Percentiles rank a stretch among this genome's conserved stretches.
Conservation (phyloP, 106 monocot genomes). For the Gastrodia elata region DNA sequence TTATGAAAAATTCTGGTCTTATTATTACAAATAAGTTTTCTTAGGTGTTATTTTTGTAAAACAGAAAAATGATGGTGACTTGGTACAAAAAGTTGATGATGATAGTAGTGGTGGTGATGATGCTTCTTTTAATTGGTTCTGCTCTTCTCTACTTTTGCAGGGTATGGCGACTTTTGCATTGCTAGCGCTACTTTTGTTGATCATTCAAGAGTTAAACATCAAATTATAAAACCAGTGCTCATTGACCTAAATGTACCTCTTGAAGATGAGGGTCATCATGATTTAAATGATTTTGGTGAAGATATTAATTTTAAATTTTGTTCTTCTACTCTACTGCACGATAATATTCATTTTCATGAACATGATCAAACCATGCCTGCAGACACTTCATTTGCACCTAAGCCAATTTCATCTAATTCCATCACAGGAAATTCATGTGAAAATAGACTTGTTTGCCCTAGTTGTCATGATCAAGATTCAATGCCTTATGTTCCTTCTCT, state of each 20-base stretch:
- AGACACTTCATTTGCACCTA: not conserved
- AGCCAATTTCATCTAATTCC: not conserved
- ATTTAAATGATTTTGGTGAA: not conserved
- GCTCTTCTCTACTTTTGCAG: not conserved
- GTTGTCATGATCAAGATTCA: not conserved
- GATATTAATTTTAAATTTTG: not conserved
- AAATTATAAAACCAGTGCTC: not conserved
- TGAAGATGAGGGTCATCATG: not conserved
- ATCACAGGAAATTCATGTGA: constrained; percentile 7
- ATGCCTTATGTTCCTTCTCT: not conserved
- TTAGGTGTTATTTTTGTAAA: too few relatives aligned
- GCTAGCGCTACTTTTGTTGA: not conserved
- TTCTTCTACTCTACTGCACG: not conserved
- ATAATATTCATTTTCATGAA: not conserved
- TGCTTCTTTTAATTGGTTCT: too few relatives aligned
- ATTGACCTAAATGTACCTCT: constrained; percentile 8
- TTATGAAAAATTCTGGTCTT: too few relatives aligned
- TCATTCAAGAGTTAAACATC: not conserved
- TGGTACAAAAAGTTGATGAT: too few relatives aligned
- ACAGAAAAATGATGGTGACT: too few relatives aligned
- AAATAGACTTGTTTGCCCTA: not conserved
- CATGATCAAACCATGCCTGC: not conserved
- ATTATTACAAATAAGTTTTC: too few relatives aligned
- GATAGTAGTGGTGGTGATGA: too few relatives aligned
- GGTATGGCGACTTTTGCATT: not conserved